Base-by-base conservation (phyloP, 2,329 filamentous ascomycete species). In the Sporothrix brunneoviolacea region DNA sequence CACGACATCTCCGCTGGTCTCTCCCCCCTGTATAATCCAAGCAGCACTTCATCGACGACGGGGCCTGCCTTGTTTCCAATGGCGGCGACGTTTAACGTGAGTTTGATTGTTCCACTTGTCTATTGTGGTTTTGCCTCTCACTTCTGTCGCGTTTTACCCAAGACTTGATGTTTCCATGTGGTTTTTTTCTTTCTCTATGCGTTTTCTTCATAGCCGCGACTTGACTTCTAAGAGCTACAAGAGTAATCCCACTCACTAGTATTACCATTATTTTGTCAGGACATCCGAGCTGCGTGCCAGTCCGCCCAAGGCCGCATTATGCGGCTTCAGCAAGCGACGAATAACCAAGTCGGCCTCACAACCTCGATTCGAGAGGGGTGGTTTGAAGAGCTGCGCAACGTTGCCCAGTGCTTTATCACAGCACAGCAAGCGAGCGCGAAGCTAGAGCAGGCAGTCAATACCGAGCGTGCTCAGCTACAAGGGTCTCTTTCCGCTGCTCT, bases 381-480 rank as follows among this genome's bases (percentile, higher is more conserved):
- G 54, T 58, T 51, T 13, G 39, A 50, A 2, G 53, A 56, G 32
- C 48, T 58, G 10, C 51, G 55, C 1, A 21, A 38, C 2, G 45
- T 59, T 21, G 58, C 55, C 2, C 57, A 59, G 44, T 49, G 47
- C 35, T 57, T 59, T 48, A 51, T 59, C 18, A 45, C 53, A 10
- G 57, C 57, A 16, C 57, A 55, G 42, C 50, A 54, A 18, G 36
- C 53, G 8, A 48, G 43, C n/a, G 48, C 53, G 9, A 54, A 36
- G 12, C 33, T 57, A n/a, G 55, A 59, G 22, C 53, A 54, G 18
- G 36, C 40, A 1, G 8, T 51, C 1, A 56, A 44, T 19, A 53
- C 51, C 1, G 56, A 59, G 46, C 51, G 50, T 5, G 51, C 51
- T 6, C 50, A 57, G 33, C 47, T 55, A 1, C 48, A 53, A 13